Evolutionary conservation across 441 rosid species (phyloP).

Genomic region (Dalechampia spathulata): DNA sequence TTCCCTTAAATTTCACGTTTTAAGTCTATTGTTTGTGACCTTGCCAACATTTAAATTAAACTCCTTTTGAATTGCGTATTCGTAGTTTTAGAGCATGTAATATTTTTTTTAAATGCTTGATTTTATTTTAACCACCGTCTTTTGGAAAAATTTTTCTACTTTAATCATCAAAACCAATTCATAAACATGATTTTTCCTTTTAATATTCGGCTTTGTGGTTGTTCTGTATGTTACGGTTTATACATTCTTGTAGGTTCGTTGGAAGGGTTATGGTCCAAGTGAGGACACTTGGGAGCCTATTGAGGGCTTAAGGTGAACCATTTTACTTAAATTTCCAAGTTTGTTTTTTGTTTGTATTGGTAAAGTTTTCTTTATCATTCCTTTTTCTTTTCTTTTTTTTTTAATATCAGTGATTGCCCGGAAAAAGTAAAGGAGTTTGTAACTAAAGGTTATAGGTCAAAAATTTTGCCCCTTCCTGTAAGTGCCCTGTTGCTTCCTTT

Average conservation of each 20-base stretch:
- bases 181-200: too few relatives aligned
- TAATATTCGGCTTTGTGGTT: too few relatives aligned
- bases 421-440: conserved; percentile 31
- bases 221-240: too few relatives aligned
- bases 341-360: not conserved
- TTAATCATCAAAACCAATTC: too few relatives aligned
- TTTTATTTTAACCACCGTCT: too few relatives aligned
- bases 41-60: too few relatives aligned
- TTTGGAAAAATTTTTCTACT: too few relatives aligned
- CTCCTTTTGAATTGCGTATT: too few relatives aligned
- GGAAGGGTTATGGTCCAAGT: conserved; percentile 11
- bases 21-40: too few relatives aligned
- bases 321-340: not conserved
- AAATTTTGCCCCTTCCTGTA: conserved; percentile 35
- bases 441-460: conserved; percentile 18
- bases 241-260: conserved; percentile 3
- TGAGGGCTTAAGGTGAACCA: conserved; percentile 25
- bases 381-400: not conserved
- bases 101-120: too few relatives aligned
- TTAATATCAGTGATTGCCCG: conserved; percentile 21
- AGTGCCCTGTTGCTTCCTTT: conserved; percentile 1
- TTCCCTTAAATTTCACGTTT: too few relatives aligned
- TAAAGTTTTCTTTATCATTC: not conserved
- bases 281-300: conserved; percentile 38
- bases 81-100: too few relatives aligned